Evolutionary conservation across 139 green algal genomes (phyloP), one percentile per base, ranked within the genome.

Genomic region (Astrephomene gubernaculifera): DNA sequence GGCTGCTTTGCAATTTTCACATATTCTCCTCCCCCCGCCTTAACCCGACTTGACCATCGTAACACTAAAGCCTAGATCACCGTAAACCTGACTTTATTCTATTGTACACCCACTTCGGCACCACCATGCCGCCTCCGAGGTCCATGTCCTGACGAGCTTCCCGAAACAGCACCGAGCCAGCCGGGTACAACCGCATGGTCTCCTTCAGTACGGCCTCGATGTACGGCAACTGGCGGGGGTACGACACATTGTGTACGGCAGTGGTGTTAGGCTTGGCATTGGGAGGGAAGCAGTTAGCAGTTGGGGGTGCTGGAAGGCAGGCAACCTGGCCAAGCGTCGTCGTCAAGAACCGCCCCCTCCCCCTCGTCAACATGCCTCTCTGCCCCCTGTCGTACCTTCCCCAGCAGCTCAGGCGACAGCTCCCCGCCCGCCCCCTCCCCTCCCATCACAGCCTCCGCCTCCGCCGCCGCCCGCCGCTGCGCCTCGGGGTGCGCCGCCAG

Each of bases 101-200:
- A n/a, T n/a, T n/a, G n/a, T n/a, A n/a, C n/a, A 75, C 78, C 0
- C 63, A 74, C 78, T 33, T 64, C 4, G 78, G 78, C 31, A 74
- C 78, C 41, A 74, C 43, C 2, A 3, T 38, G 41, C 78, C 78
- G 24, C n/a, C 41, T n/a, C 44, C 61, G 61, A 84, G 61, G 24
- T 73, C 43, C 36, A 84, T 35, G 22, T 74, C 61, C 36, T 45
- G 33, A 19, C 14, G n/a, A 22, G 31, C 22, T 7, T 84, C 27
- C 3, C 78, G 78, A 33, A 52, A 22, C 36, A 75, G n/a, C 5
- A 57, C 27, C 33, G 61, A 22, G 29, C 19, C 82, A 8, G 41
- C 33, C 4, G 90, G 90, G 65, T 87, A 87, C 71, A 91, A 78
- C 53, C 90, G 76, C 82, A 91, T 86, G 4, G 67, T 49, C 87